Evolutionary conservation across 345 rosid species (phyloP), one percentile per base, ranked within the genome.

Genomic region (Citrus cavaleriei): DNA sequence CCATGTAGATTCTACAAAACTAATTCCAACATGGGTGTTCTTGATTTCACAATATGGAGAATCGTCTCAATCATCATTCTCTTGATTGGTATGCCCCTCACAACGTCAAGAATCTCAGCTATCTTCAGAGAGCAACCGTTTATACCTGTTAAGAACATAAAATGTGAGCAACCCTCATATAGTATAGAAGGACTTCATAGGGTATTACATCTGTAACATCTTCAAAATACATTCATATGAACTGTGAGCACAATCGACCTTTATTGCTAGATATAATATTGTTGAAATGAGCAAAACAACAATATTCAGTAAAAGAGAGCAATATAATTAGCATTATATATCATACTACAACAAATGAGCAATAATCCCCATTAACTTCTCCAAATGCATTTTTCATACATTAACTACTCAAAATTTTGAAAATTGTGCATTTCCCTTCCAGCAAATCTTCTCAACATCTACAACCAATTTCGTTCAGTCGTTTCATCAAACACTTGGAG

Each of bases 11-110:
- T 91, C 91, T 25, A 96, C 90, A 27, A 88, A 89, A 34, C 72
- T 81, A 37, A 91, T 87, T 46, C 98, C 95, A 8, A 97, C 97
- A 70, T 94, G 95, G 62, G 97, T 91, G 84, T 83, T 96, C 78
- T 86, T 96, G 38, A 96, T 90, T 37, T 96, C 98, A 72, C 97
- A 96, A 68, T 96, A 94, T n/a, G 99, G 99, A 79, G 99, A 94
- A 84, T 96, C 99, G 97, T 96, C 84, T 96, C 98, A 21, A 94
- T 93, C 98, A 94, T 96, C 97, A 93, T 93, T 83, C 91, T 91
- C 80, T 91, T 97, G 71, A 89, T 77, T 6, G 98, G 98, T 73
- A 96, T 86, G 19, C 84, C 90, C 75, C 78, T 91, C 76, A 91
- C 87, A 64, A 94, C 97, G 49, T 90, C 90, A 86, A 96, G 88